Percentiles rank a stretch among this genome's conserved stretches.
phyloP scores from a whole-genome alignment of 257 asterid genomes.

The Nicotiana otophora region DNA sequence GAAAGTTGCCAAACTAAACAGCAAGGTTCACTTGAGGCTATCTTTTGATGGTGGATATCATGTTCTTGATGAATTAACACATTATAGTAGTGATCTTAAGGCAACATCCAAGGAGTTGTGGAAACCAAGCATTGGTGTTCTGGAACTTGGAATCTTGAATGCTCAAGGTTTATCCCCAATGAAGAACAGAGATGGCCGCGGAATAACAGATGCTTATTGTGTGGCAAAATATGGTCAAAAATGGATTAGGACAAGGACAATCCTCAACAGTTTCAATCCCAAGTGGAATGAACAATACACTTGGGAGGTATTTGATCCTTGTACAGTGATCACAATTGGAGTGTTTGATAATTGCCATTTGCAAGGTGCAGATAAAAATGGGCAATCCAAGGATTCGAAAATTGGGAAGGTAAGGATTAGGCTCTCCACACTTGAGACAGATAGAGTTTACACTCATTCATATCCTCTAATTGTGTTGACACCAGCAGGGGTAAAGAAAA shows the following conservation, averaged over 20 bases:
- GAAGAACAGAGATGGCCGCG: slow-evolving; percentile 56
- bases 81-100: slow-evolving; percentile 74
- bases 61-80: slow-evolving; percentile 91
- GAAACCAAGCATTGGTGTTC: slow-evolving; percentile 78
- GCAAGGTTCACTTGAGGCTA: slow-evolving; percentile 72
- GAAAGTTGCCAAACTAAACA: slow-evolving; percentile 27
- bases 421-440: slow-evolving; percentile 65
- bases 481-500: slow-evolving; percentile 65
- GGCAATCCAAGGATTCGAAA: slow-evolving; percentile 42
- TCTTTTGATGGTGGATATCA: slow-evolving; percentile 90
- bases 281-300: slow-evolving; percentile 93
- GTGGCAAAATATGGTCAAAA: slow-evolving; percentile 96
- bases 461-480: slow-evolving; percentile 69
- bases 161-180: slow-evolving; percentile 67
- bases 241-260: slow-evolving; percentile 84
- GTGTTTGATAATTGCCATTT: slow-evolving; percentile 74
- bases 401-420: slow-evolving; percentile 83
- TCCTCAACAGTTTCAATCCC: slow-evolving; percentile 53
- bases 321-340: slow-evolving; percentile 70
- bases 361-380: slow-evolving; percentile 47
- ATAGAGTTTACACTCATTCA: slow-evolving; percentile 66
- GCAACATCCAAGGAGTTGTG: slow-evolving; percentile 74
- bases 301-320: slow-evolving; percentile 89
- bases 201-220: slow-evolving; percentile 75
- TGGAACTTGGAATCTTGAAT: slow-evolving; percentile 75